Evolutionary conservation across 805 yeast species (phyloP).

Genomic region (Monosporozyma unispora): DNA sequence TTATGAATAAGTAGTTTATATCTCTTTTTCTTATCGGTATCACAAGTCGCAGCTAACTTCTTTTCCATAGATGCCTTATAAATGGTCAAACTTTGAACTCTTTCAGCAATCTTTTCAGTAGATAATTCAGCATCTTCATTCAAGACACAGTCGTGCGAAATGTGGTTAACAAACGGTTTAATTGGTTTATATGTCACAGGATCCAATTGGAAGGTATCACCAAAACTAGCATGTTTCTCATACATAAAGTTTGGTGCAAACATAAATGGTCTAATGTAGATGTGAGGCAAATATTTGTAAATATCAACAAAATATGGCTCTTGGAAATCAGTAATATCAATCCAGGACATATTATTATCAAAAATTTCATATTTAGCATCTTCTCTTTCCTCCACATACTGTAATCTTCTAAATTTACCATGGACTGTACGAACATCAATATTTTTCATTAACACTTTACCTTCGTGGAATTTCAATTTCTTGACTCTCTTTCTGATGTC

Average conservation of each 20-base stretch:
- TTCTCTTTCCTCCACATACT: slow-evolving; percentile 12
- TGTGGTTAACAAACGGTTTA: slow-evolving; percentile 42
- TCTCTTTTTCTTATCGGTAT: slow-evolving; percentile 12
- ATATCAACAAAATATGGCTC: slow-evolving; percentile 44
- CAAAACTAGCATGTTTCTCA: slow-evolving; percentile 50
- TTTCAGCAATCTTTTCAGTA: slow-evolving; percentile 11
- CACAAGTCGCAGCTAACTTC: slow-evolving; percentile 24
- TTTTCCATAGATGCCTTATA: slow-evolving; percentile 40
- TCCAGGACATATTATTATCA: slow-evolving; percentile 53
- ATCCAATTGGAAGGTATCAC: slow-evolving; percentile 34
- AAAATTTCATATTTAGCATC: slow-evolving; percentile 30
- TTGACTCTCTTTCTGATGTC: slow-evolving; percentile 38
- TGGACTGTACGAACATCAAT: slow-evolving; percentile 54
- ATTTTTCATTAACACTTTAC: slow-evolving; percentile 47
- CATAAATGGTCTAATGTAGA: slow-evolving; percentile 52
- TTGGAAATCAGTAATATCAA: slow-evolving; percentile 50
- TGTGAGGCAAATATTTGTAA: slow-evolving; percentile 30
- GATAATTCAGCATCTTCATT: slow-evolving; percentile 17
- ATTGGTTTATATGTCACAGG: slow-evolving; percentile 29
- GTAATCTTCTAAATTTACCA: slow-evolving; percentile 35
- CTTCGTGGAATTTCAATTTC: slow-evolving; percentile 55
- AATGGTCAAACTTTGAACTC: slow-evolving; percentile 21
- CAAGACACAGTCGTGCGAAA: slow-evolving; percentile 57
- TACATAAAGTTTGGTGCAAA: slow-evolving; percentile 65
- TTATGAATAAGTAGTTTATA: slow-evolving; percentile 9